phyloP scores from a whole-genome alignment of 2,329 filamentous ascomycete species.

The Geosmithia morbida region DNA sequence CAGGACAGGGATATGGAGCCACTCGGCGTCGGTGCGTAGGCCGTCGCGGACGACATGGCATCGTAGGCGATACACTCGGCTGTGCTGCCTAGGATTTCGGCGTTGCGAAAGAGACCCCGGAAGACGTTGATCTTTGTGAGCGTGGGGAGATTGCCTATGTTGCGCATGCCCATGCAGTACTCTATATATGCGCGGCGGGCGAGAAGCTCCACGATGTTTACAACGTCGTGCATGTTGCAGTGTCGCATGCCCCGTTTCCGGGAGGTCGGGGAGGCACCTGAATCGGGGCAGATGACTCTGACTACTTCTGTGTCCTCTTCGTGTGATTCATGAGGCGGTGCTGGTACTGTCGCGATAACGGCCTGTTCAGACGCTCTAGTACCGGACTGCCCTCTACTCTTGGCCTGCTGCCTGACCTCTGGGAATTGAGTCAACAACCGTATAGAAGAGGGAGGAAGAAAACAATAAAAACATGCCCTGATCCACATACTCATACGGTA shows the following conservation, averaged over 20 bases:
- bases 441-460: conserved; percentile 2
- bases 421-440: too few relatives aligned
- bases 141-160: neutral
- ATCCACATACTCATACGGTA: conserved; percentile 3
- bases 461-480: neutral
- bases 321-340: too few relatives aligned
- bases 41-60: neutral
- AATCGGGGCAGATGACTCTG: too few relatives aligned
- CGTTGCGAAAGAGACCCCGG: conserved; percentile 3
- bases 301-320: too few relatives aligned
- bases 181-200: conserved; percentile 3
- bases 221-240: neutral
- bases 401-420: too few relatives aligned
- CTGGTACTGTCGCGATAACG: too few relatives aligned
- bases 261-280: neutral
- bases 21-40: too few relatives aligned
- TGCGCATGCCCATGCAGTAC: neutral
- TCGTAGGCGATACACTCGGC: neutral
- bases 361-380: too few relatives aligned
- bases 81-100: neutral
- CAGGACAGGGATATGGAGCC: too few relatives aligned
- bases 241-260: neutral
- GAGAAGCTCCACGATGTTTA: conserved; percentile 8
- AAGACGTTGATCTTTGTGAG: conserved; percentile 5
- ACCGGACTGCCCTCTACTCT: too few relatives aligned